Evolutionary conservation across 306 rosid genomes (phyloP).

Genomic region (Dryas octopetala): DNA sequence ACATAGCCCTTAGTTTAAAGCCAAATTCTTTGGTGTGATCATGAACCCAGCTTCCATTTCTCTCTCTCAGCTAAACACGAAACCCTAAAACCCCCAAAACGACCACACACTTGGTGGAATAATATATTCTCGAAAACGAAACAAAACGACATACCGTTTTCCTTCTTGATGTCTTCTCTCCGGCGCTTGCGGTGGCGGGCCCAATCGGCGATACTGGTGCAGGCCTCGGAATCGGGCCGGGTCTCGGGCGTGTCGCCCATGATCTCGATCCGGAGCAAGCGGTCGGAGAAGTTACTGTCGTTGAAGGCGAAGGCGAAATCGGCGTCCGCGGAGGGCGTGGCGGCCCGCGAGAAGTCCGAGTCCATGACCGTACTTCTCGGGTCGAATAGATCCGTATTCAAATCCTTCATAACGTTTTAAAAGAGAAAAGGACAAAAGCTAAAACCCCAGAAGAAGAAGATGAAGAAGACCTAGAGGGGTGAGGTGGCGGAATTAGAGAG

Average conservation of each 20-base stretch:
- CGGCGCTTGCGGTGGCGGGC: constrained; percentile 88
- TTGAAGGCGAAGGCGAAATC: constrained; percentile 95
- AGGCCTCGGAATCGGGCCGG: constrained; percentile 52
- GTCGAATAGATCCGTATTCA: constrained; percentile 76
- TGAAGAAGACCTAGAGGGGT: neutral
- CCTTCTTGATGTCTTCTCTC: constrained; percentile 80
- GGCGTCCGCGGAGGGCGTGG: constrained; percentile 53
- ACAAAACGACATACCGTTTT: constrained; percentile 42
- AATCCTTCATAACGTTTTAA: constrained; percentile 30
- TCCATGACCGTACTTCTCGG: constrained; percentile 62
- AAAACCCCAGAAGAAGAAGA: neutral
- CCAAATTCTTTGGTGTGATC: neutral
- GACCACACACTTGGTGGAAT: neutral
- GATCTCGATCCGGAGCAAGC: constrained; percentile 86
- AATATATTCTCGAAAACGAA: neutral
- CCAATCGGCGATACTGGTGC: constrained; percentile 83
- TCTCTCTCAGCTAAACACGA: neutral
- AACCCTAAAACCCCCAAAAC: constrained; percentile 20
- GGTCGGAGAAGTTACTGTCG: constrained; percentile 94
- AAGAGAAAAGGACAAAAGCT: neutral
- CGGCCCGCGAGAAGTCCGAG: constrained; percentile 49
- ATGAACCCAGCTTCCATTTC: no score
- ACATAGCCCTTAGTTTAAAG: neutral
- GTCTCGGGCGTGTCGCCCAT: constrained; percentile 51
- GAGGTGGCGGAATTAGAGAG: neutral